phyloP scores from a whole-genome alignment of 768 basidiomycete genomes.

The Russula ochroleuca region DNA sequence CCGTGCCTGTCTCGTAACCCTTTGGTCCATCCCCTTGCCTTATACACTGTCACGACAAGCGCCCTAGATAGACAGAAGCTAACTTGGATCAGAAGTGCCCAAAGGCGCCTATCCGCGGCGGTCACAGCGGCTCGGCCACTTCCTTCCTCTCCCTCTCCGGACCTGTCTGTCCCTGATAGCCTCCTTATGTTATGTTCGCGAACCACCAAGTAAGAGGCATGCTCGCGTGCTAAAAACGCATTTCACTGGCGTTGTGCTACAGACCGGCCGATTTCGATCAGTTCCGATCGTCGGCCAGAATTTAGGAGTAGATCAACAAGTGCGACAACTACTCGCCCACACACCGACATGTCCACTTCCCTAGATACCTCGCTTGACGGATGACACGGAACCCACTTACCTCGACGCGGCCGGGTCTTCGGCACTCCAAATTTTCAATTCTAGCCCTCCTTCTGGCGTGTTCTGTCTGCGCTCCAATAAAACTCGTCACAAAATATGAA shows the following conservation, averaged over 20 bases:
- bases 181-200: neutral
- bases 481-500: neutral
- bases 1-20: constrained; percentile 12
- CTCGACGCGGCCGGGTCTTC: neutral
- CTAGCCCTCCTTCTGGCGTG: neutral
- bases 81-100: constrained; percentile 22
- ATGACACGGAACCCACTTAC: constrained; percentile 16
- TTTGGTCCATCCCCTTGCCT: constrained; percentile 15
- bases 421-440: neutral
- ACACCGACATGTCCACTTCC: neutral
- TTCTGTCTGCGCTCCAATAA: neutral
- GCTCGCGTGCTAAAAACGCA: neutral
- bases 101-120: constrained; percentile 18
- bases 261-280: constrained; percentile 9
- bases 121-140: constrained; percentile 6
- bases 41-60: constrained; percentile 14
- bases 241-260: neutral
- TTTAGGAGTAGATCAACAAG: constrained; percentile 15
- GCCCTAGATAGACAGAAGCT: constrained; percentile 19
- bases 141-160: neutral
- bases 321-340: constrained; percentile 15
- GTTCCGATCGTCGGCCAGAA: constrained; percentile 20
- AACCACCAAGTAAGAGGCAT: neutral
- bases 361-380: constrained; percentile 13
- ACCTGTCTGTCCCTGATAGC: constrained; percentile 1